Conservation (phyloP, 1,139 yeast species). For the Groenewaldozyma auringiensis region DNA sequence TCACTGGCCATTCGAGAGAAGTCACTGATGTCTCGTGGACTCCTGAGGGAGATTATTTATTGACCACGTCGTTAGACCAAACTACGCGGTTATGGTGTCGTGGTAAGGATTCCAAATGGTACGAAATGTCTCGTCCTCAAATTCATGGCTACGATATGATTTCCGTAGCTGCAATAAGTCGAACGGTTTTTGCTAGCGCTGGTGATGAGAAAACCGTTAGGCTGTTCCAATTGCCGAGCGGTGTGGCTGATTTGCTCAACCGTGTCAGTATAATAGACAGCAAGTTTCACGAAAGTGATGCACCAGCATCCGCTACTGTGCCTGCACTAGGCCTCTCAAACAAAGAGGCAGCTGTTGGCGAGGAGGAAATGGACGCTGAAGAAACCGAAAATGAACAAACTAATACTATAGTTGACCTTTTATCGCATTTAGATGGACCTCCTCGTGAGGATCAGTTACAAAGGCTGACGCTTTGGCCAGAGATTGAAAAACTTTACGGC, state of each 20-base stretch:
- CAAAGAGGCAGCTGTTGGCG: conserved; percentile 62
- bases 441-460: conserved; percentile 89
- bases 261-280: conserved; percentile 43
- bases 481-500: conserved; percentile 86
- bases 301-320: conserved; percentile 77
- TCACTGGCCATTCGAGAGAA: conserved; percentile 69
- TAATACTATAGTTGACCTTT: conserved; percentile 19
- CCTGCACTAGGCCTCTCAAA: conserved; percentile 94
- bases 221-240: conserved; percentile 82
- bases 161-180: conserved; percentile 57
- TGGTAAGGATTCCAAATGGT: conserved; percentile 42
- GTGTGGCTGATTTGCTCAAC: conserved; percentile 56
- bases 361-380: conserved; percentile 41
- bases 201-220: conserved; percentile 94
- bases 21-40: conserved; percentile 79
- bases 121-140: conserved; percentile 90
- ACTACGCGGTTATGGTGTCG: conserved; percentile 74
- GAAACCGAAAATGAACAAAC: conserved; percentile 34
- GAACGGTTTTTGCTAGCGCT: conserved; percentile 72
- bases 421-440: conserved; percentile 45
- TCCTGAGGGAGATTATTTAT: conserved; percentile 53
- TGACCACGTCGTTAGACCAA: conserved; percentile 83
- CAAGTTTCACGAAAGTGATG: conserved; percentile 20
- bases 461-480: conserved; percentile 91
- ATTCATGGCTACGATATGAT: conserved; percentile 98